These are phyloP conservation scores for Kazachstania psychrophila DNA, from an alignment of 805 yeast species.

Conservation along the genomic window DNA sequence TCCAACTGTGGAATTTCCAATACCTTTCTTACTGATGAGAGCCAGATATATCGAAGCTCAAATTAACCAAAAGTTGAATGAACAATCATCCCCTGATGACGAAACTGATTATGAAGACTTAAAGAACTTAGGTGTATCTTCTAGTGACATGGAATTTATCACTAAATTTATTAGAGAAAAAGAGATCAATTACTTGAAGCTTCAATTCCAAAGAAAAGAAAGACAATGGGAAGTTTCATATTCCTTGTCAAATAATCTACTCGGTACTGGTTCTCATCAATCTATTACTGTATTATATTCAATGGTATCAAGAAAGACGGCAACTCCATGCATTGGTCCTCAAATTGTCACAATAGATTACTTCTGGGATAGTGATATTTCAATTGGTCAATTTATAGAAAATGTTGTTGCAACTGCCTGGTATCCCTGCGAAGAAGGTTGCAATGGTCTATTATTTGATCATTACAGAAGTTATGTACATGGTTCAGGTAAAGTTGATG, in stretches of 20 bases:
- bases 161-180: constrained; percentile 27
- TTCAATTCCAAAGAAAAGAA: constrained; percentile 26
- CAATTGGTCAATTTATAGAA: constrained; percentile 83
- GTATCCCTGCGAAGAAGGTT: constrained; percentile 67
- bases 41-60: constrained; percentile 44
- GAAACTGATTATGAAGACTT: constrained; percentile 10
- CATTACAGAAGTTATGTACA: constrained; percentile 86
- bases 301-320: constrained; percentile 70
- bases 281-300: constrained; percentile 71
- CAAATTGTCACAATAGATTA: constrained; percentile 73
- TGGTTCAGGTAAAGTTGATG: constrained; percentile 74
- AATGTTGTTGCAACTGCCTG: constrained; percentile 60
- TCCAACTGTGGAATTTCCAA: constrained; percentile 68
- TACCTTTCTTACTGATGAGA: constrained; percentile 53
- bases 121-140: constrained; percentile 17
- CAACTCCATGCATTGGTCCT: constrained; percentile 92
- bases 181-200: constrained; percentile 25
- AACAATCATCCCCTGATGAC: constrained; percentile 24
- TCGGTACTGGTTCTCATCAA: constrained; percentile 68
- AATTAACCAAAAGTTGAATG: constrained; percentile 21
- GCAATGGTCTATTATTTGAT: constrained; percentile 58
- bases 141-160: constrained; percentile 28
- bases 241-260: constrained; percentile 44
- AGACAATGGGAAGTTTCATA: constrained; percentile 64
- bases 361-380: constrained; percentile 84